Evolutionary conservation across 352 stramenopile genomes (phyloP).

Genomic region (Globisporangium splendens): DNA sequence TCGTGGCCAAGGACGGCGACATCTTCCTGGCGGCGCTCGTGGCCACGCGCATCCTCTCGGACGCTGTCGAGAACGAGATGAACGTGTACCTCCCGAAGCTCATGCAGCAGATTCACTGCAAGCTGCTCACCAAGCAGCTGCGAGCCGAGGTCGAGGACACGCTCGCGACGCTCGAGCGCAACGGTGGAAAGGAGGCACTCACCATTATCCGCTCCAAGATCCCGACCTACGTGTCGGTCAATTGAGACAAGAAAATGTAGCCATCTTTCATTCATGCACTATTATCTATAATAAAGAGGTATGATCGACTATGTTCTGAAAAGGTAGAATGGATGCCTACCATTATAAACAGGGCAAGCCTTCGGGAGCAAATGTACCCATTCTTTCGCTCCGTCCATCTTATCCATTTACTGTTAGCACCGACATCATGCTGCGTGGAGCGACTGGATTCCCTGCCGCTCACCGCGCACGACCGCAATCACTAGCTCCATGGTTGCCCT

Average conservation of each 20-base stretch:
- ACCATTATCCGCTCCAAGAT: slow-evolving; percentile 77
- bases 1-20: slow-evolving; percentile 72
- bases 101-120: slow-evolving; percentile 77
- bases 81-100: slow-evolving; percentile 73
- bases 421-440: too few relatives aligned
- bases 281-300: too few relatives aligned
- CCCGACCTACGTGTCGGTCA: slow-evolving; percentile 66
- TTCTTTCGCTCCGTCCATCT: too few relatives aligned
- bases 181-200: slow-evolving; percentile 71
- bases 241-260: slow-evolving; percentile 9
- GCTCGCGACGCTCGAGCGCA: slow-evolving; percentile 59
- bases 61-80: slow-evolving; percentile 66
- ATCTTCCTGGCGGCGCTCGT: slow-evolving; percentile 68
- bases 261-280: too few relatives aligned
- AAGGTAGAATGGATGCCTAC: too few relatives aligned
- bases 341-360: too few relatives aligned
- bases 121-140: slow-evolving; percentile 57
- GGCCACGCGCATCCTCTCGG: slow-evolving; percentile 59
- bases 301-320: too few relatives aligned
- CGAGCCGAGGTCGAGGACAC: slow-evolving; percentile 57
- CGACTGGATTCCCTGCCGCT: too few relatives aligned
- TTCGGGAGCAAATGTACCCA: too few relatives aligned
- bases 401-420: too few relatives aligned
- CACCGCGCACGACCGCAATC: too few relatives aligned
- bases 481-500: too few relatives aligned